These are phyloP conservation scores for Jaltomata sinuosa DNA, from an alignment of 257 asterid genomes.

Conservation along the genomic window DNA sequence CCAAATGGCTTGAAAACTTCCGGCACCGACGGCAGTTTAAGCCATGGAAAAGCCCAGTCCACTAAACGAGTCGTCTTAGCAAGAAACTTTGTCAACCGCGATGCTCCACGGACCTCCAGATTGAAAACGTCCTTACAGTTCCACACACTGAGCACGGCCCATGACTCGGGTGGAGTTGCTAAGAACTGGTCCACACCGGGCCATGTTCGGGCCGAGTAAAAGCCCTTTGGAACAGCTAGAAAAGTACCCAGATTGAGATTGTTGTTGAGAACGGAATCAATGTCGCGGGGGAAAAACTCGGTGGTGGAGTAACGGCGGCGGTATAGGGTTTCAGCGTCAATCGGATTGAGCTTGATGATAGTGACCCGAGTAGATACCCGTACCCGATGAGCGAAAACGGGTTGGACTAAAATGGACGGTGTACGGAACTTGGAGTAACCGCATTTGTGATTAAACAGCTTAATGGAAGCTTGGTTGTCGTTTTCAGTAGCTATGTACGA, in stretches of 20 bases:
- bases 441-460: constrained; percentile 68
- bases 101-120: constrained; percentile 84
- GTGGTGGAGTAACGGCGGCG: constrained; percentile 53
- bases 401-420: constrained; percentile 69
- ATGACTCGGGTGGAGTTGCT: constrained; percentile 55
- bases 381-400: constrained; percentile 69
- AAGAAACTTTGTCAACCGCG: constrained; percentile 31
- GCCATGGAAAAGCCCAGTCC: constrained; percentile 84
- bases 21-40: constrained; percentile 65
- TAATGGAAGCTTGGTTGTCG: constrained; percentile 73
- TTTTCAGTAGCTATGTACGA: constrained; percentile 81
- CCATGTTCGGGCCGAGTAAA: constrained; percentile 36
- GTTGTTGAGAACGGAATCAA: constrained; percentile 50
- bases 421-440: constrained; percentile 73
- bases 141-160: constrained; percentile 89
- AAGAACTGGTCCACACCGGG: constrained; percentile 39
- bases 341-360: constrained; percentile 34
- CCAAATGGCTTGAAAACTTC: constrained; percentile 75
- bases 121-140: constrained; percentile 65
- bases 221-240: constrained; percentile 44
- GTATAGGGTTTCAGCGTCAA: constrained; percentile 62
- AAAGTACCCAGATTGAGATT: constrained; percentile 60
- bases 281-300: constrained; percentile 87
- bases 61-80: constrained; percentile 47
- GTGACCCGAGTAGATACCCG: constrained; percentile 16